Conservation (phyloP, 2,329 filamentous ascomycete species). For the Alternaria sp. region DNA sequence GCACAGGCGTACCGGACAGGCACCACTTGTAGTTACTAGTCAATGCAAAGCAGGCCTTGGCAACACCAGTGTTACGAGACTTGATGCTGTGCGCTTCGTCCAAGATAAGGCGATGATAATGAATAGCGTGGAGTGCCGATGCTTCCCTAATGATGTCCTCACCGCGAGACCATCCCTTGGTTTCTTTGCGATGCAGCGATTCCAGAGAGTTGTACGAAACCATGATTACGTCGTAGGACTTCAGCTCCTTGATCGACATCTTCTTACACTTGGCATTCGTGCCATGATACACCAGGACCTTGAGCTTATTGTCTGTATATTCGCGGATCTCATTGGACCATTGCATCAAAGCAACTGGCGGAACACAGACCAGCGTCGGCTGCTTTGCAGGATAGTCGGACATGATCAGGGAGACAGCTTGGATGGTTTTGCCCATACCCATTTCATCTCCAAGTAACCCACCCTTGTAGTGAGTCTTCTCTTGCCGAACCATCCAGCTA, state of each 20-base stretch:
- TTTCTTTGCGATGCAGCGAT: constrained; percentile 90
- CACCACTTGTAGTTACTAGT: constrained; percentile 94
- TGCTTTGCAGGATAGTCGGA: constrained; percentile 87
- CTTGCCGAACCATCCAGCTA: constrained; percentile 93
- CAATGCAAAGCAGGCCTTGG: constrained; percentile 92
- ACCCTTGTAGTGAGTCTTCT: constrained; percentile 83
- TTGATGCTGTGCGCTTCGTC: constrained; percentile 98
- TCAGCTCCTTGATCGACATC: constrained; percentile 76
- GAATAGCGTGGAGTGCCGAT: constrained; percentile 78
- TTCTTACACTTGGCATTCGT: constrained; percentile 84
- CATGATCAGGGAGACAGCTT: constrained; percentile 97
- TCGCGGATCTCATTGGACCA: constrained; percentile 71
- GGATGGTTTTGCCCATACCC: constrained; percentile 98
- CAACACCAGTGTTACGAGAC: constrained; percentile 85
- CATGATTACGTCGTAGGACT: constrained; percentile 90
- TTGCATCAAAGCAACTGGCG: constrained; percentile 93
- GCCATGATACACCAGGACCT: constrained; percentile 89
- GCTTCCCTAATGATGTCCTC: constrained; percentile 82
- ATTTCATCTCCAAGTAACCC: constrained; percentile 96
- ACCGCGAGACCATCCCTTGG: constrained; percentile 85
- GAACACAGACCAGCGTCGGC: constrained; percentile 87
- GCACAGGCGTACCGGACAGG: constrained; percentile 90
- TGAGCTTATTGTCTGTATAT: constrained; percentile 87
- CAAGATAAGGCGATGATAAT: constrained; percentile 90
- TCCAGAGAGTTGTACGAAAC: constrained; percentile 95